Base-by-base conservation (phyloP, 108 stramenopile genomes). In the Nitzschia putrida region DNA sequence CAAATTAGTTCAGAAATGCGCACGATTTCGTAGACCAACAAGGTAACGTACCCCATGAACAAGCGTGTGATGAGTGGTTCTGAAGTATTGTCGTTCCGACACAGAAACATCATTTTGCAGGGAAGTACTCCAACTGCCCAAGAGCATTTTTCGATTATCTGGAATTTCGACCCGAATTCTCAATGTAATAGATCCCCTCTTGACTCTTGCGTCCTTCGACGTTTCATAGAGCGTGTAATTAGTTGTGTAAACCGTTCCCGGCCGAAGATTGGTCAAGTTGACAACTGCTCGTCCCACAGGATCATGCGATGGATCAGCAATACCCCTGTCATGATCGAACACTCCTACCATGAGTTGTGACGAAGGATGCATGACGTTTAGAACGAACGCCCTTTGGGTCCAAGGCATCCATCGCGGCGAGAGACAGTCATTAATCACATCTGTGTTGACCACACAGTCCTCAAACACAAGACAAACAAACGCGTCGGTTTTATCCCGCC, bases 361-460 rank as follows among this genome's bases (percentile, higher is more conserved):
- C 0, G 43, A 49, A 3, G 54, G 56, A 10, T 74, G 73, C 49
- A 66, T 53, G 21, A 88, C 82, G 57, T 90, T 80, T 29, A 88
- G 86, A 18, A 83, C 59, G 58, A 90, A 90, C 0, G 92, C 92
- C 51, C 92, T 73, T 66, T 84, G 69, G 4, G 85, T 71, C 92
- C 92, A 93, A 13, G 84, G 86, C 71, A 87, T 61, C 85, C 85
- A 93, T 21, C 88, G 56, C 53, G 92, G 92, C 6, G 79, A 78
- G 14, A 88, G 66, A 56, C 71, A 74, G 70, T 93, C 84, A 71
- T 81, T 74, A 34, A 93, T 79, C 7, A 90, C 76, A 44, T 93
- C 92, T 4, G 91, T 92, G 53, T 81, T 64, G 8, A 79, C 87
- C 22, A 85, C 61, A 54, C 76, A 83, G 39, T 92, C 91, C 66